Evolutionary conservation across 2,329 filamentous ascomycete species (phyloP), one percentile per base, ranked within the genome.

Genomic region (Aspergillus sp.): DNA sequence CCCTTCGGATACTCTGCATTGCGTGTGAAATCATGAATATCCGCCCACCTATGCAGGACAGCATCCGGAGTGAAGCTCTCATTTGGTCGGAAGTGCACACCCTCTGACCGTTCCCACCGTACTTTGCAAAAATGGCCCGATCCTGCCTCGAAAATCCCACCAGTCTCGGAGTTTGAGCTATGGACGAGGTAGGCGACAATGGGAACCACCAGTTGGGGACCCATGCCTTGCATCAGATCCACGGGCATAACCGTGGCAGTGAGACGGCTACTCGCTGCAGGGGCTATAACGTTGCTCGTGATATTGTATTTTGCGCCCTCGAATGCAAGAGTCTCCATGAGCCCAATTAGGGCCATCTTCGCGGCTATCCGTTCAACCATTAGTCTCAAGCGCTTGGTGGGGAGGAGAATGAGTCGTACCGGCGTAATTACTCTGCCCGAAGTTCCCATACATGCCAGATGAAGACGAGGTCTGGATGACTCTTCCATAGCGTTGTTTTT

Each of bases 391-490:
- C 21, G 21, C 21, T 6, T 23, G 21, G 21, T 23, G 6, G 4
- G 3, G 10, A 4, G 32, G 11, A 36, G 9, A 36, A 4, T 36
- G 4, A 36, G 11, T 36, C 74, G 3, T 23, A 85, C 81, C 81
- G 49, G 93, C 96, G 78, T 99, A 97, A 77, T 97, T 97, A 71
- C 86, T 85, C 79, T 97, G 93, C 60, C 93, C 94, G 69, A 97
- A 97, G 77, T 85, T 94, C 67, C 94, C 94, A 71, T 96, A 97
- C 50, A 99, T 81, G 66, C 94, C 94, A 57, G 93, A 92, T 52
- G 91, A 91, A n/a, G 93, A 97, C 31, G 93, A 85, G 19, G 93
- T 97, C 81, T 95, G 97, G 78, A 99, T 96, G 62, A 99, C 81
- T 65, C 94, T 85, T 58, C 94, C 94, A 72, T 90, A 97, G 84